These are phyloP conservation scores for rapeseed (Brassica napus) DNA, from an alignment of 345 rosid species.

Conservation along the genomic window DNA sequence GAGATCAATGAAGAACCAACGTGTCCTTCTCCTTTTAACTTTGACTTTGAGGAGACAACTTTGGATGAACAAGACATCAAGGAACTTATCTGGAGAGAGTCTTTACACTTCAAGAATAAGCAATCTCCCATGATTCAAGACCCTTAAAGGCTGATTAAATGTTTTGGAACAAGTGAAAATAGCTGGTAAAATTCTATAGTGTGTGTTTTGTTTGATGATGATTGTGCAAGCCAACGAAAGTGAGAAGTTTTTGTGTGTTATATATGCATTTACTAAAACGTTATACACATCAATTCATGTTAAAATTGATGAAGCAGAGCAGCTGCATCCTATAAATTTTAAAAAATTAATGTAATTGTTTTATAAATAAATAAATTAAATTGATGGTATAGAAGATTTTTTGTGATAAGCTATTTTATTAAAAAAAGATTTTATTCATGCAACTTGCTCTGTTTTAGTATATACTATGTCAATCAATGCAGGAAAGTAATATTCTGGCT, in stretches of 20 bases:
- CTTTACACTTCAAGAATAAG: slow-evolving; percentile 54
- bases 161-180: background rate
- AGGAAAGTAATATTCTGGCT: no score
- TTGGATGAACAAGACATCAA: slow-evolving; percentile 79
- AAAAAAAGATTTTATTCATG: no score
- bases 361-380: no score
- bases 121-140: slow-evolving; percentile 19
- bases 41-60: slow-evolving; percentile 65
- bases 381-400: no score
- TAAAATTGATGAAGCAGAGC: no score
- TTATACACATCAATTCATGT: no score
- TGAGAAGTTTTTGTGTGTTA: background rate
- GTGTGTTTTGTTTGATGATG: slow-evolving; percentile 13
- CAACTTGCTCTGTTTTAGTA: no score
- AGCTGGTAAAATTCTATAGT: background rate
- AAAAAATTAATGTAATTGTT: no score
- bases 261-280: no score
- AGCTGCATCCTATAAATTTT: no score
- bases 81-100: slow-evolving; percentile 75
- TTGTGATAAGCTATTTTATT: no score
- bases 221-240: background rate
- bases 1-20: slow-evolving; percentile 93
- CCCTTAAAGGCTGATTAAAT: background rate
- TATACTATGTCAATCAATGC: no score
- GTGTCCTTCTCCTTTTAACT: slow-evolving; percentile 61